These are phyloP conservation scores for Amanita fuliginea DNA, from an alignment of 768 basidiomycete genomes.

Conservation along the genomic window DNA sequence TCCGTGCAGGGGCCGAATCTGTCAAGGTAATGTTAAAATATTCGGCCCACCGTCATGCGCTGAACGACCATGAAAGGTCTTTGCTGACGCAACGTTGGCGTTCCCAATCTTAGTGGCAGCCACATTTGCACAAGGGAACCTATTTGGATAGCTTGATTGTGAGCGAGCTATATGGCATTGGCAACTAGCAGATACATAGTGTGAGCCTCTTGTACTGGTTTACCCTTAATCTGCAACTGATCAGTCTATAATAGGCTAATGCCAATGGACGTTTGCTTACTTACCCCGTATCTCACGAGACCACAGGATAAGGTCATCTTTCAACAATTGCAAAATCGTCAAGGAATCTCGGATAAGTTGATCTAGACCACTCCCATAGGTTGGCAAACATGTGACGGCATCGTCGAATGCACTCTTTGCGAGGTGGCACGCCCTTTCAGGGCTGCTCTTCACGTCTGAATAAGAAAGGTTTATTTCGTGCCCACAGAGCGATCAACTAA, in stretches of 20 bases:
- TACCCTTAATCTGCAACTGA: neutral
- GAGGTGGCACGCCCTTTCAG: slow-evolving; percentile 78
- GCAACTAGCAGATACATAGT: neutral
- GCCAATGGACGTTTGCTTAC: neutral
- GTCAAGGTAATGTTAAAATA: slow-evolving; percentile 47
- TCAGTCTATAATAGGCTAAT: neutral
- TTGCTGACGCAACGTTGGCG: slow-evolving; percentile 93
- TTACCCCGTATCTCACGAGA: slow-evolving; percentile 56
- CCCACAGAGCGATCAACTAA: neutral
- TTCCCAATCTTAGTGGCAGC: slow-evolving; percentile 94
- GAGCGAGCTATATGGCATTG: neutral
- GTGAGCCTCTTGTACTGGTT: neutral
- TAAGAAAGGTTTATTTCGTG: neutral
- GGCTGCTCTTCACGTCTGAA: slow-evolving; percentile 67
- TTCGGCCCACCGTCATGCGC: neutral
- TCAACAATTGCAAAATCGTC: slow-evolving; percentile 72
- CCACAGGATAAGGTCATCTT: slow-evolving; percentile 84
- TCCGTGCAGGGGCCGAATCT: slow-evolving; percentile 72
- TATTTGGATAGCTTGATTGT: neutral
- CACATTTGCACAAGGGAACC: slow-evolving; percentile 60
- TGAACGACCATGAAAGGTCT: slow-evolving; percentile 39
- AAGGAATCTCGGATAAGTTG: slow-evolving; percentile 59
- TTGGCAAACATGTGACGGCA: slow-evolving; percentile 58
- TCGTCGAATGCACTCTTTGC: slow-evolving; percentile 92
- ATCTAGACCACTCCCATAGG: slow-evolving; percentile 23